Percentiles rank a stretch among this genome's conserved stretches.
phyloP scores from a whole-genome alignment of 306 rosid species.

The Fragaria ananassa region DNA sequence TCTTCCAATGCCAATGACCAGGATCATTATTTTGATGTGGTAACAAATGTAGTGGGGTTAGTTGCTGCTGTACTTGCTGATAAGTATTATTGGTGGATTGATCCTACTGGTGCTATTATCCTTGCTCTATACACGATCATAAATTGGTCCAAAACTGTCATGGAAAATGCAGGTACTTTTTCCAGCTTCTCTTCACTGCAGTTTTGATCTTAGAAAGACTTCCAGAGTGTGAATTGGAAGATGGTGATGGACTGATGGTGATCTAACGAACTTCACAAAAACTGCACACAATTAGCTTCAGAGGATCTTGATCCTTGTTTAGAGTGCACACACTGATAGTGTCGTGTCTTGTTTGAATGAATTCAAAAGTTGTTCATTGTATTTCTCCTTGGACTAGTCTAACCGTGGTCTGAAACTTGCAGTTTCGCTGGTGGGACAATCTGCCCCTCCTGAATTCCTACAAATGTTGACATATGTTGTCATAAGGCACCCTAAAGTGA shows the following conservation, averaged over 20 bases:
- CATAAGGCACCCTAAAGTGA: constrained; percentile 62
- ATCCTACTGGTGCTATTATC: constrained; percentile 82
- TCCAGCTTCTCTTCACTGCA: neutral
- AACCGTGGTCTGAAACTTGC: constrained; percentile 4
- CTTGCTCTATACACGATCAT: constrained; percentile 81
- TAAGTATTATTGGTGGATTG: constrained; percentile 85
- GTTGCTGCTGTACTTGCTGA: constrained; percentile 87
- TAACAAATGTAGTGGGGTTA: constrained; percentile 84
- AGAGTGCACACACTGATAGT: neutral
- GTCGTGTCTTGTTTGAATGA: neutral
- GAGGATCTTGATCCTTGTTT: neutral
- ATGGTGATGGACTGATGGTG: neutral
- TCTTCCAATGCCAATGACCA: constrained; percentile 28
- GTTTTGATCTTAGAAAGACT: neutral
- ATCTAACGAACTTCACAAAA: neutral
- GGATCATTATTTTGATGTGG: constrained; percentile 97
- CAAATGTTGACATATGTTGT: constrained; percentile 83
- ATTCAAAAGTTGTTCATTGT: neutral
- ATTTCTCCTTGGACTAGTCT: neutral
- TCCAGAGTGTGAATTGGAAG: neutral
- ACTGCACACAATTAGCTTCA: neutral
- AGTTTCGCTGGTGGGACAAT: constrained; percentile 89
- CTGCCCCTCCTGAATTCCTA: constrained; percentile 90
- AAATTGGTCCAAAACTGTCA: constrained; percentile 90
- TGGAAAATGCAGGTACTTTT: constrained; percentile 79